These are phyloP conservation scores for Glycine soja DNA, from an alignment of 306 rosid genomes.

Conservation along the genomic window DNA sequence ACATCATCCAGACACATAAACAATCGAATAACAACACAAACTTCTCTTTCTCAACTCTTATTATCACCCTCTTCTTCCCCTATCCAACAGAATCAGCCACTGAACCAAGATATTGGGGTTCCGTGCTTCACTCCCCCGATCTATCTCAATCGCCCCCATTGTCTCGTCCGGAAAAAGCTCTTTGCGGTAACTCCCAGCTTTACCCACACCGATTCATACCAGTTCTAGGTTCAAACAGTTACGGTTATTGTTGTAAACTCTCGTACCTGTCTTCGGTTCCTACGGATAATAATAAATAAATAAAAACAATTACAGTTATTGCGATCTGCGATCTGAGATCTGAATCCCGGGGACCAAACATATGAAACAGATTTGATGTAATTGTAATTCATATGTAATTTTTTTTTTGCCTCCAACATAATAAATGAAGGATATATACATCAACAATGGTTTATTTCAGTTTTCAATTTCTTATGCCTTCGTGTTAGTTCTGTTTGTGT, in stretches of 20 bases:
- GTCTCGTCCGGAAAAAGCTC: conserved; percentile 48
- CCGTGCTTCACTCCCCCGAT: conserved; percentile 42
- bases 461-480: not conserved
- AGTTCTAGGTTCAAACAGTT: not conserved
- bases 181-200: conserved; percentile 48
- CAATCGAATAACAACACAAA: not conserved
- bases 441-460: not conserved
- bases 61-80: not conserved
- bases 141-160: conserved; percentile 39
- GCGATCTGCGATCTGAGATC: too few relatives aligned
- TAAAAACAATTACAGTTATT: too few relatives aligned
- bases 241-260: not conserved
- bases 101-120: not conserved
- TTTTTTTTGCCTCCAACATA: not conserved
- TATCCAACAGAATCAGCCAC: not conserved
- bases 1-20: not conserved
- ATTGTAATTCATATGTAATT: not conserved
- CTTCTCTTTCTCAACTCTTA: not conserved
- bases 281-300: too few relatives aligned
- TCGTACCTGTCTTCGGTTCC: too few relatives aligned
- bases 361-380: not conserved
- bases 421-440: not conserved
- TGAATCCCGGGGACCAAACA: not conserved
- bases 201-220: not conserved
- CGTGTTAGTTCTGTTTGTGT: not conserved